Evolutionary conservation across 345 rosid species (phyloP), one percentile per base, ranked within the genome.

Genomic region (Hypericum perforatum): DNA sequence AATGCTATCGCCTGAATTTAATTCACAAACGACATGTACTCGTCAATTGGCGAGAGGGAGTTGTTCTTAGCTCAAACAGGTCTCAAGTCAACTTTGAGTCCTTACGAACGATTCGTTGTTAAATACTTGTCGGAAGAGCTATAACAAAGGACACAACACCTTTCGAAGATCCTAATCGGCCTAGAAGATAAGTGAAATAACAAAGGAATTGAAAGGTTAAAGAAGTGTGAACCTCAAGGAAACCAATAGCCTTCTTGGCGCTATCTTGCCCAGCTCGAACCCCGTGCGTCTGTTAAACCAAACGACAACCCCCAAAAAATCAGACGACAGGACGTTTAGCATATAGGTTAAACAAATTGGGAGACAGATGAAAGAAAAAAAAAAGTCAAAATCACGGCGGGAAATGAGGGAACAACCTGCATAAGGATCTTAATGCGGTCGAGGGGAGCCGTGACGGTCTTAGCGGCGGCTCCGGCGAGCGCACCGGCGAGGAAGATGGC

Each of bases 381-480:
- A 3, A 3, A 13, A 46, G 9, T 7, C 49, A 46, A n/a, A 8
- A 7, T 43, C 16, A 41, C 0, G 46, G 16, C 14, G 42, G 16
- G 7, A 41, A 42, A 51, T 43, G 7, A 6, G 15, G 11, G 44
- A 8, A 11, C 45, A 42, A 86, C 97, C 94, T 85, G 95, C 95
- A 92, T 84, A 66, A 92, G 95, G 53, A 88, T 81, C 80, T 92
- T 92, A 53, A 85, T 60, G 41, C 94, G 98, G 76, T 92, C 98
- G 45, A 92, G 97, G 3, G 97, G 95, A 55, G 98, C 97, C 2
- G 95, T 85, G 50, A 80, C 84, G 12, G 91, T 73, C 73, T 92
- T 92, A 1, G 97, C 95, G 10, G 90, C 89, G 51, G 94, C 95
- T 47, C 98, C 97, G 12, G 97, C 81, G 45, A 84, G 41, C 40